phyloP scores from a whole-genome alignment of 768 basidiomycete species.

The Calocera viscosa region DNA sequence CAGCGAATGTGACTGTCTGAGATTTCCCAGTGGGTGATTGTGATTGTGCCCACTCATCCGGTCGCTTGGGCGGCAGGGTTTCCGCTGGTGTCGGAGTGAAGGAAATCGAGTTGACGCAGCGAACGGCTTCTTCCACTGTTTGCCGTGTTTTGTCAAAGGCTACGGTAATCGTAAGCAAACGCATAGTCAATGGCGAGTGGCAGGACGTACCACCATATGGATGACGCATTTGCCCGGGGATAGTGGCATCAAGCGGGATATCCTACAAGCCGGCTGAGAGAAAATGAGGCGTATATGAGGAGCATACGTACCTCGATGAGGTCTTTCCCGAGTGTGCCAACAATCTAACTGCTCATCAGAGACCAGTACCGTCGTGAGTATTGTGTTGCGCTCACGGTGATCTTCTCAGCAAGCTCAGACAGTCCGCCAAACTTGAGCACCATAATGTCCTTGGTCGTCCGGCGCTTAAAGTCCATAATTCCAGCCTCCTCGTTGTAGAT shows the following conservation, averaged over 20 bases:
- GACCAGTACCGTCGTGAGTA: background rate
- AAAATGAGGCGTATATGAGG: background rate
- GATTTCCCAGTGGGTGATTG: background rate
- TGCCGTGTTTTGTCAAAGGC: conserved; percentile 51
- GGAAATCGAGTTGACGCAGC: conserved; percentile 23
- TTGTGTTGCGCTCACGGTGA: conserved; percentile 30
- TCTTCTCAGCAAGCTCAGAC: conserved; percentile 73
- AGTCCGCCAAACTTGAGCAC: conserved; percentile 79
- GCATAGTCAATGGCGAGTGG: background rate
- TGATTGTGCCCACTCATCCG: background rate
- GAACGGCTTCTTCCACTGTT: conserved; percentile 47
- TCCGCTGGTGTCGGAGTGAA: conserved; percentile 12
- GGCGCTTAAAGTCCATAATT: conserved; percentile 72
- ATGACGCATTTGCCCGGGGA: conserved; percentile 63
- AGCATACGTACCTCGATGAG: conserved; percentile 31
- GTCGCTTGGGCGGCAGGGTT: background rate
- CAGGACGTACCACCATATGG: conserved; percentile 39
- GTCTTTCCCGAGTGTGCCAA: conserved; percentile 39
- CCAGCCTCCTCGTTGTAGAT: conserved; percentile 73
- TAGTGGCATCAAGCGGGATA: conserved; percentile 67
- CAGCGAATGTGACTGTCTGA: background rate
- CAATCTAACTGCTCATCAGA: conserved; percentile 30
- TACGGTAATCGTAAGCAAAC: background rate
- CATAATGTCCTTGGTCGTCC: conserved; percentile 55
- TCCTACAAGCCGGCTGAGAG: conserved; percentile 34